These are phyloP conservation scores for Eutrema yunnanense DNA, from an alignment of 345 rosid species.

Conservation along the genomic window DNA sequence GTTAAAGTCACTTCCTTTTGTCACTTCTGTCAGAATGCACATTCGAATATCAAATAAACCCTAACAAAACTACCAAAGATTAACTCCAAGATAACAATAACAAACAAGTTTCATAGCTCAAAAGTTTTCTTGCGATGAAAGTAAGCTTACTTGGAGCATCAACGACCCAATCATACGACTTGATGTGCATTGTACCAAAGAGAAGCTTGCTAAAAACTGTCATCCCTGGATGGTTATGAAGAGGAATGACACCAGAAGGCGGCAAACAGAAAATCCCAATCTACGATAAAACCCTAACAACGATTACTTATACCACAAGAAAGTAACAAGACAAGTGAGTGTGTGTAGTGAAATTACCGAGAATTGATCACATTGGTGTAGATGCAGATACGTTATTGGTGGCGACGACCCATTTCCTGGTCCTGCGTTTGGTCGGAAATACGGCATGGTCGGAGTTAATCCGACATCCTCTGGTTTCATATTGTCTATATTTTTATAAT, in stretches of 20 bases:
- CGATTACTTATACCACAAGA: constrained; percentile 19
- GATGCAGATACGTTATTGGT: constrained; percentile 51
- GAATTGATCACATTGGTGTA: constrained; percentile 57
- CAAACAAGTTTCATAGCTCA: neutral
- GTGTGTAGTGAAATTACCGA: constrained; percentile 44
- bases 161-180: constrained; percentile 84
- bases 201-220: constrained; percentile 93
- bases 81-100: neutral
- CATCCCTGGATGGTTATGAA: constrained; percentile 98
- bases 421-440: constrained; percentile 19
- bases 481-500: constrained; percentile 39
- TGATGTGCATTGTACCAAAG: constrained; percentile 89
- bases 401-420: constrained; percentile 17
- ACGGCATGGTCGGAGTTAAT: constrained; percentile 48
- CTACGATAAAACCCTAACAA: constrained; percentile 36
- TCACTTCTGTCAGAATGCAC: neutral
- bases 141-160: constrained; percentile 38
- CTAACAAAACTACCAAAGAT: neutral
- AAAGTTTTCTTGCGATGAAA: constrained; percentile 8
- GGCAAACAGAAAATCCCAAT: constrained; percentile 96
- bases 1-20: neutral
- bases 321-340: neutral
- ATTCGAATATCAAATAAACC: neutral
- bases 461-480: constrained; percentile 59
- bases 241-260: constrained; percentile 77